Base-by-base conservation (phyloP, 129 eudicot genomes). In the Lactuca saligna region DNA sequence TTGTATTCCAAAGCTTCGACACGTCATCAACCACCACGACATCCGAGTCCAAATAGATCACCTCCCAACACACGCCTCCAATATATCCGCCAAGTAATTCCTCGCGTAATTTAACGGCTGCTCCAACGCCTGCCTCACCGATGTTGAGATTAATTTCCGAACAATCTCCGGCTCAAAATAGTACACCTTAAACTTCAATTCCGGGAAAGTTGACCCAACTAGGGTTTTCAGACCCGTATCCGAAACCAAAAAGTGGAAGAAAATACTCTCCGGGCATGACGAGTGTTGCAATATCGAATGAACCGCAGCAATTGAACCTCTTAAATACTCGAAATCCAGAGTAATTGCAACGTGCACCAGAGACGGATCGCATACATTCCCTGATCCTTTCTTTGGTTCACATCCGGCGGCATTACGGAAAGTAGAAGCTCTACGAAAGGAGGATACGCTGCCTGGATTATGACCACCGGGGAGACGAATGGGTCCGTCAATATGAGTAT, bases 101-200 rank as follows among this genome's bases (percentile, higher is more conserved):
- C 99, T 62, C 0, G 99, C 99, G 71, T 93, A 93, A 57, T 93
- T 93, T 5, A 93, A 49, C 17, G 99, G 99, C 63, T 89, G 95
- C 17, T 89, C 97, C 1, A 93, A 82, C 13, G 99, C 99, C 15
- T 87, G 93, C 50, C 99, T 68, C 0, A 93, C 95, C 4, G 99
- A 93, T 15, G 90, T 77, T 0, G 99, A 93, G 44, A 93, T 93
- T 37, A 93, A 48, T 51, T 74, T 75, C 61, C 83, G 69, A 2
- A 93, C 99, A 12, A 80, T 68, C 48, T 79, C 81, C 20, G 96
- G 86, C 7, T 87, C 86, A 59, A 93, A 93, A 63, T 56, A 87
- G 51, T 93, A 89, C 33, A 89, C 90, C 66, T 87, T 89, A 59
- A 89, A 93, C 74, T 87, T 87, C 66, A 89, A 73, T 38, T 87